Evolutionary conservation across 495 filamentous ascomycete genomes (phyloP).

Genomic region (Paragyromitra xinjiangensis): DNA sequence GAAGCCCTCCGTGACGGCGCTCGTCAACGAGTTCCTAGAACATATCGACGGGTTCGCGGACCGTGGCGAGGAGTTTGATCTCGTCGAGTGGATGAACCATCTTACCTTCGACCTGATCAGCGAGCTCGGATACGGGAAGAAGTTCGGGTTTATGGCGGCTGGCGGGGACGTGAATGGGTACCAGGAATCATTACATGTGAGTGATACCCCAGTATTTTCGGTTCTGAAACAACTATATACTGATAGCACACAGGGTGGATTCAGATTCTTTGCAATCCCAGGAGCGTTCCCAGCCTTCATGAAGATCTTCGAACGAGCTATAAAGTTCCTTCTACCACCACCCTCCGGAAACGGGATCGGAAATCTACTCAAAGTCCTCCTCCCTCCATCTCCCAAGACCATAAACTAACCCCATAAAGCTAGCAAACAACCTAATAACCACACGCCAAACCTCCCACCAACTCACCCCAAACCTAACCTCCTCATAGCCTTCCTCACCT

Average conservation of each 20-base stretch:
- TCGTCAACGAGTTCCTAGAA: no score
- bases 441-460: neutral
- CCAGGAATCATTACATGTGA: conserved; percentile 63
- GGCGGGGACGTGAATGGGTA: conserved; percentile 64
- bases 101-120: conserved; percentile 29
- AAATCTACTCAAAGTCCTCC: neutral
- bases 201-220: neutral
- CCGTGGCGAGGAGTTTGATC: conserved; percentile 6
- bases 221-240: no score
- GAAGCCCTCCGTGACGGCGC: no score
- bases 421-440: conserved; percentile 9
- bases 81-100: conserved; percentile 24
- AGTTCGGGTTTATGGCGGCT: neutral
- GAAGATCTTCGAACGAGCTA: neutral
- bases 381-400: neutral
- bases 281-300: neutral
- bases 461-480: no score
- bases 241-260: no score
- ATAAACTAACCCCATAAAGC: neutral
- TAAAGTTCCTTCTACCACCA: neutral
- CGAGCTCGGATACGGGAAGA: conserved; percentile 31
- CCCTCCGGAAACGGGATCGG: neutral
- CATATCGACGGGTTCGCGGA: neutral
- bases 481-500: no score
- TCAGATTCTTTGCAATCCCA: neutral